Percentiles rank a stretch among this genome's conserved stretches.
phyloP scores from a whole-genome alignment of 2,329 filamentous ascomycete genomes.

The Zelopaecilomyces penicillatus region DNA sequence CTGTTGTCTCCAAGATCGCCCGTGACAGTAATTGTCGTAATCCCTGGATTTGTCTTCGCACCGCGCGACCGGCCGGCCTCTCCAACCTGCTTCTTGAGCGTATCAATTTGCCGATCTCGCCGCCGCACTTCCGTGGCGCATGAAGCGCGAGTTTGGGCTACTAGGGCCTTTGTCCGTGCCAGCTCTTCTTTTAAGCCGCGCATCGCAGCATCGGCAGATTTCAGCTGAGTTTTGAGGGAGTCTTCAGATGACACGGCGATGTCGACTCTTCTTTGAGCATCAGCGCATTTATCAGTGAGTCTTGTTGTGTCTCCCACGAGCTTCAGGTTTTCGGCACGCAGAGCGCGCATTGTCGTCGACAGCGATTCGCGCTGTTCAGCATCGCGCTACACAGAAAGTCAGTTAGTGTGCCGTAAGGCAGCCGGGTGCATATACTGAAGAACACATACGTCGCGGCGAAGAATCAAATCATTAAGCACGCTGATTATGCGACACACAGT shows the following conservation, averaged over 20 bases:
- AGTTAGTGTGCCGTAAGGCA: neutral
- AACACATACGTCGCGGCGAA: constrained; percentile 68
- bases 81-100: constrained; percentile 76
- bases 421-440: neutral
- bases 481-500: constrained; percentile 85
- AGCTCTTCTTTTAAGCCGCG: constrained; percentile 79
- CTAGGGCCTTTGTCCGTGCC: constrained; percentile 65
- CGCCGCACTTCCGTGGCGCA: constrained; percentile 89
- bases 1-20: constrained; percentile 41
- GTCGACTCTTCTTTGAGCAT: constrained; percentile 47
- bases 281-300: constrained; percentile 43
- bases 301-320: constrained; percentile 61
- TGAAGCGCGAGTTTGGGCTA: constrained; percentile 75
- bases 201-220: constrained; percentile 63
- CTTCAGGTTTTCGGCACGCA: constrained; percentile 68
- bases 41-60: constrained; percentile 42
- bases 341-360: constrained; percentile 64
- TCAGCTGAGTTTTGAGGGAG: constrained; percentile 59
- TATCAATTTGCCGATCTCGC: constrained; percentile 80
- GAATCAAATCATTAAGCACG: constrained; percentile 84
- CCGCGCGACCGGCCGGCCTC: constrained; percentile 59
- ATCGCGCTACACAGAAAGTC: constrained; percentile 55
- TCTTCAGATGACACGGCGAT: constrained; percentile 63
- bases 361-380: constrained; percentile 80
- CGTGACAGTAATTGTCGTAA: constrained; percentile 50